Evolutionary conservation across 2,329 filamentous ascomycete genomes (phyloP), one percentile per base, ranked within the genome.

Genomic region (Cladosporium sp.): DNA sequence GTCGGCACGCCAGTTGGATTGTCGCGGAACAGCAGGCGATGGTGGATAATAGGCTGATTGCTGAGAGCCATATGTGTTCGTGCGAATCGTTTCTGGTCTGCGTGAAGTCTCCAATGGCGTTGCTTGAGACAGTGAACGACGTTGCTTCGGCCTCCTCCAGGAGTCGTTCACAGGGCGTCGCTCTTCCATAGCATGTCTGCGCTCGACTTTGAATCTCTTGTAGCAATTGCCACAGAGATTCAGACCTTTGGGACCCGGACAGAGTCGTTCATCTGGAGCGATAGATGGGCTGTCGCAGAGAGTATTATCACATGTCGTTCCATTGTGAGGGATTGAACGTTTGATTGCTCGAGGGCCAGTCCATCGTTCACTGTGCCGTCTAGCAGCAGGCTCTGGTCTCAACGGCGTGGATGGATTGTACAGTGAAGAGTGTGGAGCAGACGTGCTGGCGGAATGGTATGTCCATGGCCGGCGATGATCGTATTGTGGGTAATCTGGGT

Each of bases 401-500:
- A 29, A 35, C 11, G 45, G 45, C 25, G 32, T 22, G 7, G 16
- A 12, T 3, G 45, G 40, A 4, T 15, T 40, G 36, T 48, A 48
- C 45, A 48, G 32, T 0, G 45, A 39, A 25, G 45, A 39, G 5
- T 40, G 15, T 11, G 45, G 45, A 40, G 45, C 30, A 27, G 45
- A 39, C 13, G 45, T 22, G 4, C 27, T 18, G 32, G 45, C 45
- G 12, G 45, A 39, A 22, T 48, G 36, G 18, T 48, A 48, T 3
- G 45, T 48, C 45, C 45, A 48, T 40, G 45, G 45, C 16, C 36
- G 19, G 13, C 45, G 45, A 16, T 32, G 12, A 22, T 48, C 45
- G 38, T 48, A 48, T 13, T 40, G 45, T 8, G 45, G 45, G 7
- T 48, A 48, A 18, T 48, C 45, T 48, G 45, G 45, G 13, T 48